Evolutionary conservation across 2,329 filamentous ascomycete genomes (phyloP), one percentile per base, ranked within the genome.

Genomic region (Stagonosporopsis rhizophila): DNA sequence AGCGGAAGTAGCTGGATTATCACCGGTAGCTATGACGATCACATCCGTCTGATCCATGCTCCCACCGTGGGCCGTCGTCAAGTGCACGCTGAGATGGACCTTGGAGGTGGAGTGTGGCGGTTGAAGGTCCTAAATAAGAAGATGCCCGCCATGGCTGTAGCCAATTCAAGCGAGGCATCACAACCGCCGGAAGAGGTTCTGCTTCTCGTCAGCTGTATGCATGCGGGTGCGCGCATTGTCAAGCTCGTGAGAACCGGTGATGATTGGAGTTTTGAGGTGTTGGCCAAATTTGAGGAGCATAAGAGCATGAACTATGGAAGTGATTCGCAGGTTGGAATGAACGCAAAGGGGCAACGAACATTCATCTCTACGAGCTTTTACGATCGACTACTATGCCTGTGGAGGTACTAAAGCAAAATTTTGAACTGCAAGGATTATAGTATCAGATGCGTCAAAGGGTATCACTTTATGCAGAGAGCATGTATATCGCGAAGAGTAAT

Each of bases 221-320:
- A 97, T 78, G 91, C 90, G 2, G 95, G 95, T 0, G 83, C 86
- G 9, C 85, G 88, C 50, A 77, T 98, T n/a, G 71, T 88, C 2
- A 75, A 76, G 56, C 67, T 87, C 3, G 69, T 58, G 6, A 57
- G 34, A 66, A 67, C 30, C 27, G 69, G 37, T 15, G 61, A 62
- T n/a, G 55, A 59, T 1, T 92, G 88, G 84, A 70, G 68, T 1
- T 87, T 95, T 54, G 79, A 83, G 39, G 80, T 94, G 1, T 64
- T 93, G 42, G 87, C 84, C 0, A 84, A 82, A 48, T 96, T 96
- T 69, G 89, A 91, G 65, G 90, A 94, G 71, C 92, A 97, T 72
- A 82, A 90, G 77, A 96, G 92, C 73, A 96, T 97, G 92, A 96
- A 96, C 69, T 98, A 98, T 73, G 93, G 89, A 6, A 91, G 89